Percentiles rank a stretch among this genome's conserved stretches.
These are phyloP conservation scores for Pseudogymnoascus sp. DNA, from an alignment of 2,329 filamentous ascomycete genomes.

Conservation along the genomic window DNA sequence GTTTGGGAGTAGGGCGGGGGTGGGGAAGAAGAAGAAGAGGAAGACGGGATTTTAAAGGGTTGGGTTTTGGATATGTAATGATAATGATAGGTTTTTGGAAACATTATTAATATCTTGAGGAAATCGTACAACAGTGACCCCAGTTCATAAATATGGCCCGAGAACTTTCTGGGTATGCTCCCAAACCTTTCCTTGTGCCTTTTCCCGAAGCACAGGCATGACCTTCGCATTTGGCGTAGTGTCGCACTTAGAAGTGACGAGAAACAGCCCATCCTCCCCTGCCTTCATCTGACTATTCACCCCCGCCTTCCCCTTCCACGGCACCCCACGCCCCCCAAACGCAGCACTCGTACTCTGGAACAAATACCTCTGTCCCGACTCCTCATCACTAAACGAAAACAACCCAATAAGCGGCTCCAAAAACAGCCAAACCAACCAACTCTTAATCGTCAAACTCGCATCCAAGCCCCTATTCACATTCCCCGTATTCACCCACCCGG, in stretches of 20 bases:
- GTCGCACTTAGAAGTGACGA: conserved; percentile 30
- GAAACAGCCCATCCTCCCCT: conserved; percentile 28
- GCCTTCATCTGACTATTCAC: conserved; percentile 25
- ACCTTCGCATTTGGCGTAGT: conserved; percentile 29
- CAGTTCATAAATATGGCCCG: conserved; percentile 14
- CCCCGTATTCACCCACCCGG: conserved; percentile 29
- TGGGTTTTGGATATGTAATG: background rate
- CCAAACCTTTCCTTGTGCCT: conserved; percentile 28
- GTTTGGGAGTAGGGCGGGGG: conserved; percentile 36
- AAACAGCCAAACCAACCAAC: conserved; percentile 30
- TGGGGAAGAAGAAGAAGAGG: conserved; percentile 38
- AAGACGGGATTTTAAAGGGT: conserved; percentile 33
- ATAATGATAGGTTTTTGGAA: background rate
- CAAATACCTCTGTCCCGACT: conserved; percentile 30
- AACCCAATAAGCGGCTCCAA: conserved; percentile 29
- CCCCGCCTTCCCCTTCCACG: conserved; percentile 28
- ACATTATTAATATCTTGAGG: background rate
- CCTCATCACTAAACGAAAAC: conserved; percentile 27
- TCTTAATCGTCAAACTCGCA: conserved; percentile 16
- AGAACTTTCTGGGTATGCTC: conserved; percentile 30
- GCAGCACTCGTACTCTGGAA: conserved; percentile 32
- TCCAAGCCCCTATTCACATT: conserved; percentile 16
- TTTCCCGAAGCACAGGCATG: conserved; percentile 26
- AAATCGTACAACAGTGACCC: background rate
- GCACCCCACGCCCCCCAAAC: conserved; percentile 31